Evolutionary conservation across 768 basidiomycete species (phyloP).

Genomic region (Lentinula raphanica): DNA sequence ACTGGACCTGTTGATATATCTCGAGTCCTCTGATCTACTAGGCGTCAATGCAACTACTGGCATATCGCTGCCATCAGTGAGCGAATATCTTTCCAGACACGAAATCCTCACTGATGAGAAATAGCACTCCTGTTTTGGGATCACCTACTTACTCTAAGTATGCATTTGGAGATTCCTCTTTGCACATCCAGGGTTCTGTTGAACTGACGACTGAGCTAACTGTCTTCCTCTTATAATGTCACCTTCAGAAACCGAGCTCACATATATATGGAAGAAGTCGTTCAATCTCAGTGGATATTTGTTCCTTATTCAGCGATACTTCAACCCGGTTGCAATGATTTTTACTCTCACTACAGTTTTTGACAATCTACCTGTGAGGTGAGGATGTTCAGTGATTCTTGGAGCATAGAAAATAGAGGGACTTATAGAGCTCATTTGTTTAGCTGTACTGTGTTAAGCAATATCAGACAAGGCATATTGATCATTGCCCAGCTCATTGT

Average conservation of each 20-base stretch:
- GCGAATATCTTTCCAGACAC: too few relatives aligned
- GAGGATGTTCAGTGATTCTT: too few relatives aligned
- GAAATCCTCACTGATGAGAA: too few relatives aligned
- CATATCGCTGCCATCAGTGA: neutral
- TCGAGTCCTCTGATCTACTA: too few relatives aligned
- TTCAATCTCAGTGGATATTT: neutral
- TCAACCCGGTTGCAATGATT: neutral
- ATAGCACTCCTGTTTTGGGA: neutral
- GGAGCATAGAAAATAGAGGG: too few relatives aligned
- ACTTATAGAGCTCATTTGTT: too few relatives aligned
- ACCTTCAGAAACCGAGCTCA: neutral
- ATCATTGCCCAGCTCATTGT: neutral
- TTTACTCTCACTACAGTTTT: neutral
- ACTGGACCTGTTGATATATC: too few relatives aligned
- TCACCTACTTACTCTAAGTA: neutral
- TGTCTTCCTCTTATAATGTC: too few relatives aligned
- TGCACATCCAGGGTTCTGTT: too few relatives aligned
- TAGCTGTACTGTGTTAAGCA: neutral
- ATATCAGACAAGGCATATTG: neutral
- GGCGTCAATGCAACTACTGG: neutral
- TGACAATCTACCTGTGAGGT: constrained; percentile 1
- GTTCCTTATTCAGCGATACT: neutral
- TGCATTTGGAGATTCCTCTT: neutral
- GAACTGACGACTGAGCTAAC: too few relatives aligned
- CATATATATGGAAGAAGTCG: neutral